Conservation (phyloP, 441 rosid genomes). For the Gossypium trilobum region DNA sequence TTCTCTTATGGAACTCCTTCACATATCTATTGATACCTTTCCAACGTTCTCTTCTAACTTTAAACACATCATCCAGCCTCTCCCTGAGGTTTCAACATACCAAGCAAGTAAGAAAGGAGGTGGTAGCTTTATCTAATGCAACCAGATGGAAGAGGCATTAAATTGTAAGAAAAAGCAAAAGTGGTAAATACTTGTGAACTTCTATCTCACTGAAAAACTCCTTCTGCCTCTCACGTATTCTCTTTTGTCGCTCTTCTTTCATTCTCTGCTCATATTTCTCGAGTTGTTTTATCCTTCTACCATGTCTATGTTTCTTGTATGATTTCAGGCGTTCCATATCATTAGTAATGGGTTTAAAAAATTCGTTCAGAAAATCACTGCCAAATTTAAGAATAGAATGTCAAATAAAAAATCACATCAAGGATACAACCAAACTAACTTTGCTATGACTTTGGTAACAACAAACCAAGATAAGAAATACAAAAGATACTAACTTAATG, state of each 20-base stretch:
- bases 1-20: slow-evolving; percentile 84
- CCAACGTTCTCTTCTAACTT: slow-evolving; percentile 81
- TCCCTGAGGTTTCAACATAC: slow-evolving; percentile 48
- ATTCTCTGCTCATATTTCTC: slow-evolving; percentile 80
- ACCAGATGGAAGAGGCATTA: slow-evolving; percentile 3
- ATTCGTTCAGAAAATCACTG: slow-evolving; percentile 74
- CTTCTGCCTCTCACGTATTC: slow-evolving; percentile 95
- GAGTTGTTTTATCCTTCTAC: slow-evolving; percentile 81
- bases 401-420: slow-evolving; percentile 4
- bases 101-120: slow-evolving; percentile 18
- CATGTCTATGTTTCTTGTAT: slow-evolving; percentile 81
- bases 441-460: slow-evolving; percentile 1
- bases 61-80: slow-evolving; percentile 72
- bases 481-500: slow-evolving; percentile 8
- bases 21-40: slow-evolving; percentile 78
- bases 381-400: slow-evolving; percentile 15
- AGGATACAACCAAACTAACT: slow-evolving; percentile 8
- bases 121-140: slow-evolving; percentile 3
- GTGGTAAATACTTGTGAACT: slow-evolving; percentile 61
- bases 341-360: slow-evolving; percentile 62
- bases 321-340: slow-evolving; percentile 72
- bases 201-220: slow-evolving; percentile 90
- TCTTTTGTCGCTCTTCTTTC: slow-evolving; percentile 92
- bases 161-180: slow-evolving; percentile 1
- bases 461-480: slow-evolving; percentile 2